Evolutionary conservation across 2,329 filamentous ascomycete species (phyloP).

Genomic region (Ophiognomonia clavigignenti-juglandacearum): DNA sequence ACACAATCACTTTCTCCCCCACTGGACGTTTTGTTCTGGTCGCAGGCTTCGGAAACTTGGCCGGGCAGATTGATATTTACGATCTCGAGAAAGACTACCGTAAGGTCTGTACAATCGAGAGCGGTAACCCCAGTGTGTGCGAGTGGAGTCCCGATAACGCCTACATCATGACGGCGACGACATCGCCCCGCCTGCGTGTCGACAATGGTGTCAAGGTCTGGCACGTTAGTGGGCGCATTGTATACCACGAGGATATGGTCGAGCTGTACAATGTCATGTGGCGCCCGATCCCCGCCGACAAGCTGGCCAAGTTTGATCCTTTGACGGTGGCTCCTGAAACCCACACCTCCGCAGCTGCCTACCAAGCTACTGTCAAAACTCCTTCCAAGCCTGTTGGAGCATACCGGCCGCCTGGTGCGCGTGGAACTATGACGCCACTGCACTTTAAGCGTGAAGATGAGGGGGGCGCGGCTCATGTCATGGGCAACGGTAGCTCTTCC

Average conservation of each 20-base stretch:
- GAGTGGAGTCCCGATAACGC: slow-evolving; percentile 96
- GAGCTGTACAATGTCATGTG: slow-evolving; percentile 90
- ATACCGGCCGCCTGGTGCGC: slow-evolving; percentile 89
- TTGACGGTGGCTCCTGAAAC: slow-evolving; percentile 69
- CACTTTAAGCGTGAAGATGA: slow-evolving; percentile 98
- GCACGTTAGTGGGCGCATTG: slow-evolving; percentile 81
- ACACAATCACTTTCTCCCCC: slow-evolving; percentile 93
- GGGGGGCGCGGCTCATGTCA: slow-evolving; percentile 77
- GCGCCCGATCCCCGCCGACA: slow-evolving; percentile 67
- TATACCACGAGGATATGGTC: slow-evolving; percentile 94
- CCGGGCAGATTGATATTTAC: slow-evolving; percentile 96
- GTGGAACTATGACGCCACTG: slow-evolving; percentile 81
- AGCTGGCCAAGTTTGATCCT: slow-evolving; percentile 61
- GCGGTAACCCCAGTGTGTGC: slow-evolving; percentile 91
- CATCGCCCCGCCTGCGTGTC: slow-evolving; percentile 87
- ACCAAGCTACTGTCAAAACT: slow-evolving; percentile 82
- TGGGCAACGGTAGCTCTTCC: slow-evolving; percentile 72
- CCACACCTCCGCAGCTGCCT: slow-evolving; percentile 77
- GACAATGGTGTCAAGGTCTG: slow-evolving; percentile 96
- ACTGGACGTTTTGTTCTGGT: slow-evolving; percentile 90
- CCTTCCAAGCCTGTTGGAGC: slow-evolving; percentile 96
- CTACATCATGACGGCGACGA: slow-evolving; percentile 96
- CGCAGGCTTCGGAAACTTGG: slow-evolving; percentile 94
- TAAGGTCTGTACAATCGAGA: slow-evolving; percentile 92
- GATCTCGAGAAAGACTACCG: slow-evolving; percentile 90